These are phyloP conservation scores for Aspergillus hortae DNA, from an alignment of 2,329 filamentous ascomycete species.

Conservation along the genomic window DNA sequence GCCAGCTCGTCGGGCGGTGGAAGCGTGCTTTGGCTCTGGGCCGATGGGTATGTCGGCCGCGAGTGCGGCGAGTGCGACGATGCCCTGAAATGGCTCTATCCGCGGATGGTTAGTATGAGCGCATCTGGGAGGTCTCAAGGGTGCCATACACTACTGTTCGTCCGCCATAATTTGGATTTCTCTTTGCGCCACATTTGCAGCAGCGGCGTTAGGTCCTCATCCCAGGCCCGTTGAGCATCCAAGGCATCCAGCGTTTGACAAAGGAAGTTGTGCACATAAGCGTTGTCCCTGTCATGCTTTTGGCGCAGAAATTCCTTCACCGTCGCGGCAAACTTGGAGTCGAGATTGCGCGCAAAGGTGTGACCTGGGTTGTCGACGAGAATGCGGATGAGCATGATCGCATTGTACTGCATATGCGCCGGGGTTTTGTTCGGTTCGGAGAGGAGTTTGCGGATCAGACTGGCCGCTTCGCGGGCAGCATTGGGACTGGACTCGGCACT, in stretches of 20 bases:
- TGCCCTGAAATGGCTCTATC: conserved; percentile 5
- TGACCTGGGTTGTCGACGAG: conserved; percentile 85
- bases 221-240: conserved; percentile 66
- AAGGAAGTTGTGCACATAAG: conserved; percentile 77
- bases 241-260: conserved; percentile 82
- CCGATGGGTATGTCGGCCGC: conserved; percentile 19
- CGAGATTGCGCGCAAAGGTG: conserved; percentile 86
- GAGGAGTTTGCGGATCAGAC: conserved; percentile 77
- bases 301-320: conserved; percentile 71
- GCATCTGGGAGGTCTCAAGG: background rate
- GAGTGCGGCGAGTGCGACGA: conserved; percentile 26
- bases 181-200: conserved; percentile 88
- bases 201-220: conserved; percentile 68
- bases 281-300: conserved; percentile 68
- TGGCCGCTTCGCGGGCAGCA: conserved; percentile 77
- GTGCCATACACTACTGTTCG: conserved; percentile 7
- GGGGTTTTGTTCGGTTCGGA: conserved; percentile 57
- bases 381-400: conserved; percentile 92
- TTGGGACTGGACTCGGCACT: conserved; percentile 85
- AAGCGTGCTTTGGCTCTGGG: conserved; percentile 45
- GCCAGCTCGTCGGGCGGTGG: conserved; percentile 75
- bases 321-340: conserved; percentile 75
- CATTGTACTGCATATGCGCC: conserved; percentile 85
- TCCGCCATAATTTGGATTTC: conserved; percentile 61
- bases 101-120: too few relatives aligned